These are phyloP conservation scores for Anisodus tanguticus DNA, from an alignment of 257 asterid species.

Conservation along the genomic window DNA sequence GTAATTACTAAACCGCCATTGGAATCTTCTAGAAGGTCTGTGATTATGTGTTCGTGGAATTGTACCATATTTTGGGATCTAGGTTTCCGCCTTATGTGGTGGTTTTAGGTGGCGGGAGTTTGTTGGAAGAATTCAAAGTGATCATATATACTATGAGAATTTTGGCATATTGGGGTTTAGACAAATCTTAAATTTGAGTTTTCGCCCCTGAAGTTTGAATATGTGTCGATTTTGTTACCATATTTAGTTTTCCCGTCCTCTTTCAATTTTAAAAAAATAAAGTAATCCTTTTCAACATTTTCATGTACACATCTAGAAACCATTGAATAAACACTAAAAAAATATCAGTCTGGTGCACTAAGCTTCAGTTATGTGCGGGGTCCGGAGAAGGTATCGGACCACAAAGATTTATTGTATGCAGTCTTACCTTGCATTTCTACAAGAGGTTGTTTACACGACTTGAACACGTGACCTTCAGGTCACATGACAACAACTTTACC, in stretches of 20 bases:
- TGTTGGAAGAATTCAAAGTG: constrained; percentile 17
- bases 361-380: too few species aligned
- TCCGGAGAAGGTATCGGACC: too few species aligned
- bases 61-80: constrained; percentile 54
- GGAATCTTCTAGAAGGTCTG: constrained; percentile 79
- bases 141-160: background rate
- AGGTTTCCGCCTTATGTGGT: constrained; percentile 22
- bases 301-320: background rate
- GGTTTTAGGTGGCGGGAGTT: constrained; percentile 38
- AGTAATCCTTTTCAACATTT: background rate
- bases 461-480: too few species aligned
- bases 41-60: constrained; percentile 82
- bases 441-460: too few species aligned
- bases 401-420: too few species aligned
- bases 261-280: background rate
- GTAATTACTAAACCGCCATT: constrained; percentile 83
- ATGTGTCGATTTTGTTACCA: background rate
- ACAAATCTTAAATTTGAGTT: background rate
- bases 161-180: background rate
- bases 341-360: too few species aligned
- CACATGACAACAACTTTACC: too few species aligned
- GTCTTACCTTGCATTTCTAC: too few species aligned
- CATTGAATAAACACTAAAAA: background rate
- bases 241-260: background rate
- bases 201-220: background rate